phyloP scores from a whole-genome alignment of 768 basidiomycete genomes.

The Serendipita sp. region DNA sequence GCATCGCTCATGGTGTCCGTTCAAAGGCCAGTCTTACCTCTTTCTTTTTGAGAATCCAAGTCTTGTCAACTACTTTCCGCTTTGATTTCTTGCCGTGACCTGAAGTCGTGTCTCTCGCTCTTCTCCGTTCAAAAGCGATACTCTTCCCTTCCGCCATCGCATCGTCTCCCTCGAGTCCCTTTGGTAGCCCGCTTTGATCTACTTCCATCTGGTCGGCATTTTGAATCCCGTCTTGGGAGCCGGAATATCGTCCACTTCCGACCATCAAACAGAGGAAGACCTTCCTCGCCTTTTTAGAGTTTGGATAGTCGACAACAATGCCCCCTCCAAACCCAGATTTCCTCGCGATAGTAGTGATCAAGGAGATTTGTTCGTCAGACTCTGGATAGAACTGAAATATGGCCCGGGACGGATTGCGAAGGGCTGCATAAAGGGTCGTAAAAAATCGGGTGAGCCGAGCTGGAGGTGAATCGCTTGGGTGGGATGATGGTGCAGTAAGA shows the following conservation, averaged over 20 bases:
- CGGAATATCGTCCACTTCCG: conserved; percentile 24
- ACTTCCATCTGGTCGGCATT: conserved; percentile 31
- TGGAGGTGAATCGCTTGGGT: conserved; percentile 75
- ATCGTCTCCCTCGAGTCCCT: conserved; percentile 54
- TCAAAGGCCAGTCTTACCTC: conserved; percentile 36
- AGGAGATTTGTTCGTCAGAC: conserved; percentile 89
- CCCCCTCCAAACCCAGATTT: conserved; percentile 95
- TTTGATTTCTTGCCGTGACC: conserved; percentile 54
- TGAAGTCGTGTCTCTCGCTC: conserved; percentile 46
- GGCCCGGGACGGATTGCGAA: conserved; percentile 72
- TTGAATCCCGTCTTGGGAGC: conserved; percentile 15
- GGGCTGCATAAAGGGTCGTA: conserved; percentile 75
- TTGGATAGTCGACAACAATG: conserved; percentile 91
- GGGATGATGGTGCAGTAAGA: conserved; percentile 86
- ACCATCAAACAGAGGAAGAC: conserved; percentile 89
- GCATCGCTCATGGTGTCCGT: background rate
- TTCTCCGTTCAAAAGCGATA: conserved; percentile 60
- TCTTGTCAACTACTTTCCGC: conserved; percentile 43
- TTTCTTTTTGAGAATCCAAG: conserved; percentile 97
- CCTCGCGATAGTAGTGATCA: conserved; percentile 85
- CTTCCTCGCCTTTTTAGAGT: conserved; percentile 89
- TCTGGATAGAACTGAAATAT: conserved; percentile 87
- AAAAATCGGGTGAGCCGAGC: conserved; percentile 79
- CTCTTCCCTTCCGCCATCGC: conserved; percentile 35
- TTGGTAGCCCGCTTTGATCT: conserved; percentile 41